Evolutionary conservation across 495 filamentous ascomycete genomes (phyloP).

Genomic region (Lasiosphaeris hirsuta): DNA sequence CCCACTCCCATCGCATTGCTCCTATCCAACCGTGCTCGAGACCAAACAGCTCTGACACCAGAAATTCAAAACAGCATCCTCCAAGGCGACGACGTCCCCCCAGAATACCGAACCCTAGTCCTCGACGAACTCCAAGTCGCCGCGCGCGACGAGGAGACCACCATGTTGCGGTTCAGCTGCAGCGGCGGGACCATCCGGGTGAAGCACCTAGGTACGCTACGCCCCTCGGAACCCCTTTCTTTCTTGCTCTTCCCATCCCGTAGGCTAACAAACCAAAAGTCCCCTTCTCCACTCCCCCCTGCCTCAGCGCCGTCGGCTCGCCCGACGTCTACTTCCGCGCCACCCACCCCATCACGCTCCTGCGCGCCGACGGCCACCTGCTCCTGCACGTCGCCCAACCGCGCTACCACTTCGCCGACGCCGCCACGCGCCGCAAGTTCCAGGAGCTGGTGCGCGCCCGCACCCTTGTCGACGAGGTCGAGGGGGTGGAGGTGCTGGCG

Average conservation of each 20-base stretch:
- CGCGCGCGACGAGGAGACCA: constrained; percentile 1
- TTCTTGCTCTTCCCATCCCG: neutral
- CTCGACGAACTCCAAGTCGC: constrained; percentile 3
- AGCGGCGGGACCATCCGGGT: neutral
- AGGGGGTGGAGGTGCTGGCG: neutral
- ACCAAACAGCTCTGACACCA: no score
- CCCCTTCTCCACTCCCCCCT: neutral
- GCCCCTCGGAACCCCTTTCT: neutral
- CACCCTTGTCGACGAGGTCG: neutral
- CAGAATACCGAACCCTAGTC: neutral
- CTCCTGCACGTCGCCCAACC: neutral
- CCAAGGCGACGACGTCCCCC: neutral
- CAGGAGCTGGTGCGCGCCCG: constrained; percentile 4
- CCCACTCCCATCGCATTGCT: neutral
- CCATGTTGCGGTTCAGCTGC: neutral
- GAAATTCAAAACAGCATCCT: neutral
- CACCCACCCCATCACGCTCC: constrained; percentile 4
- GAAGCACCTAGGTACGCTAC: neutral
- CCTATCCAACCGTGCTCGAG: neutral
- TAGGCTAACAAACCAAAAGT: neutral
- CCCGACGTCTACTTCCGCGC: constrained; percentile 6
- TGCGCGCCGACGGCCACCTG: neutral
- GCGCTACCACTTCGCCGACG: neutral
- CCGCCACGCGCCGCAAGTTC: neutral
- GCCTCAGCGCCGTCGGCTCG: neutral